Base-by-base conservation (phyloP, 2,329 filamentous ascomycete species). In the Cercospora sp. region DNA sequence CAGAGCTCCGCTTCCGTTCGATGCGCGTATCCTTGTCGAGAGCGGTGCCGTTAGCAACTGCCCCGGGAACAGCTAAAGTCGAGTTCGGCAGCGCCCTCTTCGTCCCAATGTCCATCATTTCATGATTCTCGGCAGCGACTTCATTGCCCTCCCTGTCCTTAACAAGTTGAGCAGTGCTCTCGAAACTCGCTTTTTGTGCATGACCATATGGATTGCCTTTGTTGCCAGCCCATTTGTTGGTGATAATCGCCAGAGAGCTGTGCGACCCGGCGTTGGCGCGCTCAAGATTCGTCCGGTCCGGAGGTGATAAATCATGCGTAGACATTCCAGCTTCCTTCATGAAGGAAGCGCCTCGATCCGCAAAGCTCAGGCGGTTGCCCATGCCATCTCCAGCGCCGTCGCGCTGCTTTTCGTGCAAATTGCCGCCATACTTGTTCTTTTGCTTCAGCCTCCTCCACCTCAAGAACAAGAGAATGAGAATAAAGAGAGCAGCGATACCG, bases 401-500 rank as follows among this genome's bases (percentile, higher is more conserved):
- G 39, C 55, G 63, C 10, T 74, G 67, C 73, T 80, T 80, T 72
- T 87, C 80, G 69, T 81, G 84, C n/a, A 74, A 51, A 57, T 74
- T 72, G 20, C 51, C 62, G n/a, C 72, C 72, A 61, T 70, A 55
- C 81, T 84, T 84, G 61, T 82, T 80, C 64, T 83, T 86, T 73
- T 85, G 85, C 77, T 86, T 88, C 72, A 86, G 84, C 67, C 84
- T 85, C 72, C 86, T 84, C 75, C 86, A 87, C 75, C 87, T 85
- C 26, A 93, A 80, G 30, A 91, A 83, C 61, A 95, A 82, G 20
- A 97, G 84, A n/a, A 93, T 77, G 1, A 91, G 78, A 28, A 91
- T 84, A n/a, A 96, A 82, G 6, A 97, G 77, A 0, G 88, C 80
- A 20, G 90, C 88, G 63, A 93, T 82, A 18, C 91, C 93, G 63